phyloP scores from a whole-genome alignment of 2,329 filamentous ascomycete genomes.

The Bipolaris victoriae region DNA sequence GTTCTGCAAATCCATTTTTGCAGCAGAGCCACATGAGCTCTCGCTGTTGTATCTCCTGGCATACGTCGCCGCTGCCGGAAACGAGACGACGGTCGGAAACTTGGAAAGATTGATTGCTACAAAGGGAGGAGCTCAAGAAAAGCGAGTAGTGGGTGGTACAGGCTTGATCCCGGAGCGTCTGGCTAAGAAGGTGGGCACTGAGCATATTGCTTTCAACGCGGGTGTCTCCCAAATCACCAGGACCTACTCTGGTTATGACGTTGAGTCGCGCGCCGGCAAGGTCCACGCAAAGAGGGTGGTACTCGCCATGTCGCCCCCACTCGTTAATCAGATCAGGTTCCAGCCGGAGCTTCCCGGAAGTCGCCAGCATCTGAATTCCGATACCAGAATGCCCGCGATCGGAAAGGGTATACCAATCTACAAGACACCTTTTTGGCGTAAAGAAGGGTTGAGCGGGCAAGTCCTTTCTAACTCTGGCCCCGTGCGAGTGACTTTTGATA shows the following conservation, averaged over 20 bases:
- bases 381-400: conserved; percentile 56
- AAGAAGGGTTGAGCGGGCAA: conserved; percentile 53
- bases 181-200: conserved; percentile 20
- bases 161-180: conserved; percentile 27
- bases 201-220: conserved; percentile 26
- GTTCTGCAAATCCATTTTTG: conserved; percentile 21
- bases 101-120: conserved; percentile 20
- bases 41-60: conserved; percentile 27
- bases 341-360: conserved; percentile 52
- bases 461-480: conserved; percentile 22
- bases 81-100: conserved; percentile 24
- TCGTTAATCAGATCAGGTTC: conserved; percentile 56
- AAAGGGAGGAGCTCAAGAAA: conserved; percentile 24
- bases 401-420: conserved; percentile 60
- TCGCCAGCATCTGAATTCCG: conserved; percentile 49
- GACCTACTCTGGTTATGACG: conserved; percentile 16
- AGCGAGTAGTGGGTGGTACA: conserved; percentile 30
- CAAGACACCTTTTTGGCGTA: conserved; percentile 55
- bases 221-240: conserved; percentile 24
- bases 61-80: conserved; percentile 29
- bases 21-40: conserved; percentile 20
- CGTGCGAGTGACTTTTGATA: conserved; percentile 27
- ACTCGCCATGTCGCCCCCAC: conserved; percentile 56
- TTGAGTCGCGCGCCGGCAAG: conserved; percentile 24
- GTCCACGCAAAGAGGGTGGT: conserved; percentile 56